These are phyloP conservation scores for Diversispora eburnea DNA, from an alignment of 192 early-diverging fungal genomes.

Conservation along the genomic window DNA sequence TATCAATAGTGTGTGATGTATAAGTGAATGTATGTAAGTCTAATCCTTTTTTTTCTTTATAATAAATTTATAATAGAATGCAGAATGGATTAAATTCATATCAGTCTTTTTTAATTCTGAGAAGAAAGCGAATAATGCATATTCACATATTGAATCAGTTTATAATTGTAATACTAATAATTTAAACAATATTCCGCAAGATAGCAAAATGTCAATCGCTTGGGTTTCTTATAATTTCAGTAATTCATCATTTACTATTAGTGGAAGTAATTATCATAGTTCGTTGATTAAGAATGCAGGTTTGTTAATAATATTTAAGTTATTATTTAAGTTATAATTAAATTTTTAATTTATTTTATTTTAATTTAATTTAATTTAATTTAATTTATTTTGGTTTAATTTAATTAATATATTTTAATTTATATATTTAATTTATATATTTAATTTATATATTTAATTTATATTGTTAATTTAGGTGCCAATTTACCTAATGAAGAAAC, in stretches of 20 bases:
- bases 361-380: background rate
- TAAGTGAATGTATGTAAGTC: background rate
- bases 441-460: background rate
- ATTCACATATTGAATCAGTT: background rate
- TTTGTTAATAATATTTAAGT: background rate
- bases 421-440: background rate
- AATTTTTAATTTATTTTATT: background rate
- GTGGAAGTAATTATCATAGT: background rate
- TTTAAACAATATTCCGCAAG: background rate
- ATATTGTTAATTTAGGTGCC: background rate
- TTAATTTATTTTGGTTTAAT: background rate
- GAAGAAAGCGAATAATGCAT: background rate
- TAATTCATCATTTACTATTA: background rate
- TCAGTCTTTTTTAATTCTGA: constrained; percentile 18
- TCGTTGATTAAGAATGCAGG: constrained; percentile 16
- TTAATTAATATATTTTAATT: background rate
- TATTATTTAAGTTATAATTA: background rate
- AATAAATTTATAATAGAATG: constrained; percentile 17
- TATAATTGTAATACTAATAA: constrained; percentile 25
- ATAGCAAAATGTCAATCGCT: constrained; percentile 18
- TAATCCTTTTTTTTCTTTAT: background rate
- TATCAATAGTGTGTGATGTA: background rate
- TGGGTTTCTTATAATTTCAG: constrained; percentile 13
- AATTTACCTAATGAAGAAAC: background rate
- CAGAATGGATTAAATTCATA: constrained; percentile 19